Evolutionary conservation across 495 filamentous ascomycete species (phyloP).

Genomic region (Cetradonia linearis): DNA sequence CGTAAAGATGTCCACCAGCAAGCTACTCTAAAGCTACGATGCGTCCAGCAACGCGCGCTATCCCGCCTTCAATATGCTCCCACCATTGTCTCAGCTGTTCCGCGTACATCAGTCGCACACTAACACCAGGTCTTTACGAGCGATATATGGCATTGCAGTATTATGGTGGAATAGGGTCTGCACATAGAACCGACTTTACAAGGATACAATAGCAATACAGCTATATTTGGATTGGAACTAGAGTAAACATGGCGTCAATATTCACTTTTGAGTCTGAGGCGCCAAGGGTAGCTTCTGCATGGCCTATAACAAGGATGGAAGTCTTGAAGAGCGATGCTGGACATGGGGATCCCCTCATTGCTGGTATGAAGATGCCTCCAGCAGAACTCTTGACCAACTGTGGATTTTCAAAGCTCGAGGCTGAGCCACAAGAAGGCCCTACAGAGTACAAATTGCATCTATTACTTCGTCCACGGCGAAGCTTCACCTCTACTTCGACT

Average conservation of each 20-base stretch:
- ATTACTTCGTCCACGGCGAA: constrained; percentile 67
- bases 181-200: constrained; percentile 15
- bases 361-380: constrained; percentile 27
- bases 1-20: neutral
- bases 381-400: constrained; percentile 54
- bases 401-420: constrained; percentile 65
- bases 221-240: constrained; percentile 14
- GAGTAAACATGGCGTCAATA: constrained; percentile 71
- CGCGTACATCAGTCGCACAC: constrained; percentile 40
- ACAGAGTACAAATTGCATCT: constrained; percentile 96
- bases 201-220: constrained; percentile 14
- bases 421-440: constrained; percentile 88
- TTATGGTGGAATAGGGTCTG: constrained; percentile 16
- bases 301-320: constrained; percentile 45
- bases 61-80: constrained; percentile 47
- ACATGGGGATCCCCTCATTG: constrained; percentile 1
- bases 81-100: constrained; percentile 44
- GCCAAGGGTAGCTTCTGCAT: constrained; percentile 79
- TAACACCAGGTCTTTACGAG: constrained; percentile 37
- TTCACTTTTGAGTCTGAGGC: constrained; percentile 91
- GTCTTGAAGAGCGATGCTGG: neutral
- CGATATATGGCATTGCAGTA: constrained; percentile 24
- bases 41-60: neutral
- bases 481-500: constrained; percentile 54
- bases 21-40: neutral